These are phyloP conservation scores for Phyllosticta capitalensis DNA, from an alignment of 2,329 filamentous ascomycete genomes.

Conservation along the genomic window DNA sequence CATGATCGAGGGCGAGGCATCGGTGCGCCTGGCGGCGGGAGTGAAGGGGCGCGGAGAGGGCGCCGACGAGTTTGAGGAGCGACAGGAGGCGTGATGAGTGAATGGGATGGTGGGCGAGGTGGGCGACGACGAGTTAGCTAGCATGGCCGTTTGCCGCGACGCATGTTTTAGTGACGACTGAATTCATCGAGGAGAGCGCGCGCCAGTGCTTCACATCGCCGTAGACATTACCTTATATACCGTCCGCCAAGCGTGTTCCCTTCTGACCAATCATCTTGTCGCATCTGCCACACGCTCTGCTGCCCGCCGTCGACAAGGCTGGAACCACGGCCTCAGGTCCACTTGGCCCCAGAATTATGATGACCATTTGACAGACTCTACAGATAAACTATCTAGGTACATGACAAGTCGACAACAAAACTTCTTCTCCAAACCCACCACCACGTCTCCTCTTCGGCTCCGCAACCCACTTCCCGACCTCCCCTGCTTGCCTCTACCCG, in stretches of 20 bases:
- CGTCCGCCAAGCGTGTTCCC: neutral
- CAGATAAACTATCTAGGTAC: neutral
- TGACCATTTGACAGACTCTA: neutral
- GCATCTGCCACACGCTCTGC: neutral
- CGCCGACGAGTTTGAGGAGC: constrained; percentile 20
- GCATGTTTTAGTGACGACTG: constrained; percentile 5
- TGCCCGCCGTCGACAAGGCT: neutral
- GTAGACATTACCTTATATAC: neutral
- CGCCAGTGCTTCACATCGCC: neutral
- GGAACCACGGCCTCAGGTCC: neutral
- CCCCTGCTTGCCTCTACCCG: neutral
- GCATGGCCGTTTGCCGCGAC: constrained; percentile 10
- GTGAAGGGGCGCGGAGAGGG: constrained; percentile 25
- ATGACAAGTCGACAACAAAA: neutral
- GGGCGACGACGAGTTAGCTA: constrained; percentile 29
- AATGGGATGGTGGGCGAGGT: constrained; percentile 27
- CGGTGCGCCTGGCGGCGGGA: constrained; percentile 23
- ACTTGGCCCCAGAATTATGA: neutral
- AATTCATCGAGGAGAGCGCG: neutral
- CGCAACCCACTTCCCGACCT: neutral
- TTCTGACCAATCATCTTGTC: neutral
- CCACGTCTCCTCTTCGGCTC: neutral
- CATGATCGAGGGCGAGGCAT: constrained; percentile 17
- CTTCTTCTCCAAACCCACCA: neutral
- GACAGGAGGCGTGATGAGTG: constrained; percentile 26